Base-by-base conservation (phyloP, 805 yeast species). In the Schwanniomyces yamadae region DNA sequence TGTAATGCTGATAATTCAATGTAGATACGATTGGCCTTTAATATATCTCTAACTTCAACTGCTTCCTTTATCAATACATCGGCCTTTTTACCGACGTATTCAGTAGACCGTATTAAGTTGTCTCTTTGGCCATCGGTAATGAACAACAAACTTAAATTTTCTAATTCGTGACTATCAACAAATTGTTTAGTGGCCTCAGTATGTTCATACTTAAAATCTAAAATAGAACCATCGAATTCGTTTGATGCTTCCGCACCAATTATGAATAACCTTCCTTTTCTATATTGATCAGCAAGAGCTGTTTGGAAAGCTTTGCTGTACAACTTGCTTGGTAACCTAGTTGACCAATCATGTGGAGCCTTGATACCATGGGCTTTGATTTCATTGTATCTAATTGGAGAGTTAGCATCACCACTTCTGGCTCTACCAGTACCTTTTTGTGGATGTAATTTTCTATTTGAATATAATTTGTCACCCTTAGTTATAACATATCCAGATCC, bases 391-490 rank as follows among this genome's bases (percentile, higher is more conserved):
- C 96, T 81, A 29, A 82, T 84, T 33, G 99, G 99, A 16, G 96
- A 87, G 54, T 90, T 91, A 40, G 85, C 89, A 63, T 90, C 97
- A 69, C 99, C 99, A 36, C 79, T 83, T 72, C 99, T 82, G 36
- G 99, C 99, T 43, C 77, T 75, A 65, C 99, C 99, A 11, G 87
- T 69, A 41, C 98, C 98, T 64, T 93, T 93, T 65, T 93, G 99
- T 20, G 88, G 86, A 24, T 78, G 71, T 48, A 93, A 68, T 58
- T 93, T 93, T 53, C 76, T 75, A 61, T 95, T 77, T 16, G 95
- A 84, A 59, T 77, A 90, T 41, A 90, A 89, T 62, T 83, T 84
- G 49, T 87, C 91, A 23, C 86, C 77, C 62, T 96, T 82, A 39
- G 93, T 87, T 23, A 87, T 83, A 21, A 93, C 95, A 53, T 82